Base-by-base conservation (phyloP, 176 grass and related monocot genomes). In the Musa itinerans region DNA sequence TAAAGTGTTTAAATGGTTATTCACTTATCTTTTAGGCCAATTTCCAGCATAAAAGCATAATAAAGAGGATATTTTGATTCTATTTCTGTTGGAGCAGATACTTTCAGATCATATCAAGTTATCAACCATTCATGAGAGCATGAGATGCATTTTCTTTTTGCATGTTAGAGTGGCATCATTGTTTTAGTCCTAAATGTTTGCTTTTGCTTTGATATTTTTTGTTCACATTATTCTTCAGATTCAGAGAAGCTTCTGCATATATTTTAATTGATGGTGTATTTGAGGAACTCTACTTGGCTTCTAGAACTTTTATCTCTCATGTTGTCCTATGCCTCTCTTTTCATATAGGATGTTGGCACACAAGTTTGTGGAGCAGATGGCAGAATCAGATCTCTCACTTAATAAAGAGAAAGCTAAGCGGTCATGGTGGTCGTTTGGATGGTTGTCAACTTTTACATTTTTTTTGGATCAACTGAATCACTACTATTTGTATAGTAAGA, bases 401-500 rank as follows among this genome's bases (percentile, higher is more conserved):
- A 77, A 68, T 53, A 89, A 93, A 73, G 74, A 88, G 83, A 93
- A 90, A 52, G 73, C 83, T 48, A 78, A 88, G 81, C 83, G 82
- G 52, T 87, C 94, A 23, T 97, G 94, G 94, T 97, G 94, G 94
- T 90, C 94, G 74, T 93, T 97, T 90, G 88, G 88, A 88, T 90
- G 88, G 86, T 90, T 86, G 76, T 54, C 82, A 79, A 59, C 79
- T 26, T 76, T 71, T 58, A 86, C 26, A 83, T 69, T 34, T 61
- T 12, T 72, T 63, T 79, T 19, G 20, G 52, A 65, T 56, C 55
- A 34, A 70, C 72, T 23, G 53, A 54, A 70, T 65, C n/a, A 63
- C 69, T 78, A 43, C 48, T 77, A 11, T 50, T 78, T 57, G n/a
- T 73, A 24, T 5, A 15, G n/a, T 65, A 50, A 54, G 34, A 72